Base-by-base conservation (phyloP, 129 eudicot genomes). In the Arctium minus region DNA sequence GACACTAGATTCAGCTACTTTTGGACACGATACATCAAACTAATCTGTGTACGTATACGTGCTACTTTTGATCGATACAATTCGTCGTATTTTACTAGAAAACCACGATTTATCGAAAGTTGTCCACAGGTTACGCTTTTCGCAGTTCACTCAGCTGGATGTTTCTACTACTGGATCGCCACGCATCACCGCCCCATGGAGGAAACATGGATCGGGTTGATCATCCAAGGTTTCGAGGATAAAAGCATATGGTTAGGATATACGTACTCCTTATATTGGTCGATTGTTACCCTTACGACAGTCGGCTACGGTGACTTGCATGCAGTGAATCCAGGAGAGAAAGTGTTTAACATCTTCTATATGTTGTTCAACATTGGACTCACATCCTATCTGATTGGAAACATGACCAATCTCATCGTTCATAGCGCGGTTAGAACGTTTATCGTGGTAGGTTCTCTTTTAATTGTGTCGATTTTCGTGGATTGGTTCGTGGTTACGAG, bases 321-420 rank as follows among this genome's bases (percentile, higher is more conserved):
- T 18, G 93, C 97, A 2, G 84, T 77, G 56, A 92, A 90, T 75
- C 75, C 94, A 29, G 92, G 97, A 4, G 97, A 92, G 85, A 92
- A 92, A 81, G 82, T 88, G 53, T 90, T 90, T 80, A 83, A 81
- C 50, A 90, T 92, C 71, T 88, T 90, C 76, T 92, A 92, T 78
- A 92, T 92, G 97, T 86, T 92, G 78, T 92, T 92, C 89, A 92
- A 92, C 89, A 92, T 92, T 11, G 97, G 97, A 42, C 97, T 92
- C 80, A 87, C 91, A 0, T 87, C 97, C 33, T 92, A 92, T 70
- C 36, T 92, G 62, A 92, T 92, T 72, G 97, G 94, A 68, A 92
- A 92, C 88, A 92, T 92, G 94, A 92, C 97, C 79, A 92, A 90
- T 81, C 85, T 92, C 37, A 70, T 92, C 17, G 97, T 92, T 81